A percentile compares a stretch with the other conserved stretches of the same genome.
These are phyloP conservation scores for Prillingera fragicola DNA, from an alignment of 1,284 basidiomycete species.

Conservation along the genomic window DNA sequence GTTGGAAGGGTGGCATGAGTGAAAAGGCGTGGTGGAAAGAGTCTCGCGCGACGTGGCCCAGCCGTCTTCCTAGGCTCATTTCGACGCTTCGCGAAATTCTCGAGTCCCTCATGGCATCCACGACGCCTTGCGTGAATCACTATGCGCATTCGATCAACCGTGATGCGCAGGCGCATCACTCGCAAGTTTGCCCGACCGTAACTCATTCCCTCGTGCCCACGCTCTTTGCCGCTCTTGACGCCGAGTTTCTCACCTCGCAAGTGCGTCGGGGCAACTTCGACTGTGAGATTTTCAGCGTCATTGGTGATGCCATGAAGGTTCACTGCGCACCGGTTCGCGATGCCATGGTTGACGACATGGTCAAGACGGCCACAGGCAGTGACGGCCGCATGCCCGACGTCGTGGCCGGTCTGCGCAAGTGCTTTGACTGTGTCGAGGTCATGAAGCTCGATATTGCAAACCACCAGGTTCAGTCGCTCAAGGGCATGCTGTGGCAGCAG, in stretches of 20 bases:
- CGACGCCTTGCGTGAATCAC: slow-evolving; percentile 36
- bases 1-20: slow-evolving; percentile 33
- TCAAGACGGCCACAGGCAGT: slow-evolving; percentile 56
- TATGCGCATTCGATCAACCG: slow-evolving; percentile 52
- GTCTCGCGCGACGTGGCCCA: slow-evolving; percentile 57
- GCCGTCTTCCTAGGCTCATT: slow-evolving; percentile 62
- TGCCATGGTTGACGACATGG: slow-evolving; percentile 74
- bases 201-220: slow-evolving; percentile 46
- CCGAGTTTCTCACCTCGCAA: slow-evolving; percentile 69
- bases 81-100: slow-evolving; percentile 73
- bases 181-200: slow-evolving; percentile 57
- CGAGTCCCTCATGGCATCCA: slow-evolving; percentile 63
- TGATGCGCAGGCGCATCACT: slow-evolving; percentile 55
- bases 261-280: slow-evolving; percentile 72
- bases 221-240: slow-evolving; percentile 51
- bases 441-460: slow-evolving; percentile 97
- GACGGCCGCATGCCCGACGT: slow-evolving; percentile 54
- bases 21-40: slow-evolving; percentile 48
- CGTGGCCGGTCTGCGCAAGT: slow-evolving; percentile 70
- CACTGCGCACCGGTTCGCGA: slow-evolving; percentile 94
- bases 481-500: slow-evolving; percentile 74
- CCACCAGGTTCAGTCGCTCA: slow-evolving; percentile 81
- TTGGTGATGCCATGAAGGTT: slow-evolving; percentile 75
- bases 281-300: slow-evolving; percentile 67
- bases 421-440: slow-evolving; percentile 84